Evolutionary conservation across 78 protist species (phyloP).

Genomic region (Chrysochromulina tobinii): DNA sequence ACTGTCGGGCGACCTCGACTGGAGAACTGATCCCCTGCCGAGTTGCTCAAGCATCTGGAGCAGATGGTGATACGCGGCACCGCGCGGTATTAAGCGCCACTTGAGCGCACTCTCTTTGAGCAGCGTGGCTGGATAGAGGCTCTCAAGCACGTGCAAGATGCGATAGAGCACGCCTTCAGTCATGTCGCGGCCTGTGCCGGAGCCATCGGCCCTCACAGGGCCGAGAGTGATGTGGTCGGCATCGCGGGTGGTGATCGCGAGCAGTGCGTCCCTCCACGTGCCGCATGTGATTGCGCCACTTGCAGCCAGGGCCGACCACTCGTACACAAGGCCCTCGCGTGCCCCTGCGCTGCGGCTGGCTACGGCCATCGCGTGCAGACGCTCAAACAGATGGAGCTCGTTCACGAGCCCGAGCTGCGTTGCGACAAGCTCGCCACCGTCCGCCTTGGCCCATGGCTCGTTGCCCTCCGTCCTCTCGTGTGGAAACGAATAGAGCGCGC

Average conservation of each 20-base stretch:
- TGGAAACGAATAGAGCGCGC: too few species aligned
- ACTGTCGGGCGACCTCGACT: too few species aligned
- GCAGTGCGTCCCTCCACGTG: conserved; percentile 31
- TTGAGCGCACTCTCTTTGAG: background rate
- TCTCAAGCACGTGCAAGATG: conserved; percentile 16
- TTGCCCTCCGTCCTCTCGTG: too few species aligned
- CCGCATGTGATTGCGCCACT: background rate
- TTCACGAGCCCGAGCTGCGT: too few species aligned
- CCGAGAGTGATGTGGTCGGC: background rate
- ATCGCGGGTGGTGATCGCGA: conserved; percentile 16
- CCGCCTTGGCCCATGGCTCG: too few species aligned
- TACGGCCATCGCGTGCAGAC: too few species aligned
- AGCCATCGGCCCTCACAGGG: background rate
- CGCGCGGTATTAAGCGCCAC: background rate
- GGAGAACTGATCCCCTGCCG: background rate
- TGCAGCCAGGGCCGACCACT: too few species aligned
- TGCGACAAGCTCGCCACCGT: too few species aligned
- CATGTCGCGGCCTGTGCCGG: background rate
- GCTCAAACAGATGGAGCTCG: too few species aligned
- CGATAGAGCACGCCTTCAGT: conserved; percentile 34
- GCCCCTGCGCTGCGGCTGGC: too few species aligned
- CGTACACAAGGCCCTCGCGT: too few species aligned
- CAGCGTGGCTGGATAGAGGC: conserved; percentile 14
- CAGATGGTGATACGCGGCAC: background rate
- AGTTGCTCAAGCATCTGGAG: background rate